Base-by-base conservation (phyloP, 768 basidiomycete genomes). In the Naganishia friedmannii region DNA sequence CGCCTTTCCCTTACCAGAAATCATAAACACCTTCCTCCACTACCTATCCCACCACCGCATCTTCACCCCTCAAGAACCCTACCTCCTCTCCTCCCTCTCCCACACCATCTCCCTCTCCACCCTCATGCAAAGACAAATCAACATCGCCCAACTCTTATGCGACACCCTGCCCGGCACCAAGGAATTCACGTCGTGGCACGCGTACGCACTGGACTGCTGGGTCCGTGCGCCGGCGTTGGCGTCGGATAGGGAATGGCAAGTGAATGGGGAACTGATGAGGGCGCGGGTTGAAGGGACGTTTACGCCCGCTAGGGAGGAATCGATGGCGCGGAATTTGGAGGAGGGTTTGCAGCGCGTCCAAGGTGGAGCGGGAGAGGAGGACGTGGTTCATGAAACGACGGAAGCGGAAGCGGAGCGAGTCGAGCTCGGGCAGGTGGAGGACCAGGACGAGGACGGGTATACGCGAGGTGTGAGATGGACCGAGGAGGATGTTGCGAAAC, bases 301-400 rank as follows among this genome's bases (percentile, higher is more conserved):
- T 63, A 46, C 60, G 39, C 13, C 8, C 23, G 60, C 37, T 13
- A 3, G 60, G 60, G 60, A 31, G 23, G 60, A 63, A n/a, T 63
- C 60, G 60, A 28, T 63, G 60, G 39, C 60, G 60, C 26, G 39
- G 60, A 63, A 63, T 45, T 8, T 63, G 60, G 60, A 63, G 34
- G 42, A 42, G 15, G 42, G 34, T 15, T 3, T n/a, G 57, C 15
- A 7, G 57, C 4, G 7, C 9, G 57, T 3, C 1, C 15, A 6
- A 23, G 34, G 57, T 34, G 60, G 23, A 4, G 60, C 1, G 4
- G 39, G 23, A 21, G 2, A 45, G 26, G 21, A 13, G 37, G 3
- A 42, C 34, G 26, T 54, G 26, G 29, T 10, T 12, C 12, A 13
- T 8, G 5, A n/a, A 28, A 26, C 3, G 53, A n/a, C 17, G 53